phyloP scores from a whole-genome alignment of 129 eudicot genomes.

The Smallanthus sonchifolius region DNA sequence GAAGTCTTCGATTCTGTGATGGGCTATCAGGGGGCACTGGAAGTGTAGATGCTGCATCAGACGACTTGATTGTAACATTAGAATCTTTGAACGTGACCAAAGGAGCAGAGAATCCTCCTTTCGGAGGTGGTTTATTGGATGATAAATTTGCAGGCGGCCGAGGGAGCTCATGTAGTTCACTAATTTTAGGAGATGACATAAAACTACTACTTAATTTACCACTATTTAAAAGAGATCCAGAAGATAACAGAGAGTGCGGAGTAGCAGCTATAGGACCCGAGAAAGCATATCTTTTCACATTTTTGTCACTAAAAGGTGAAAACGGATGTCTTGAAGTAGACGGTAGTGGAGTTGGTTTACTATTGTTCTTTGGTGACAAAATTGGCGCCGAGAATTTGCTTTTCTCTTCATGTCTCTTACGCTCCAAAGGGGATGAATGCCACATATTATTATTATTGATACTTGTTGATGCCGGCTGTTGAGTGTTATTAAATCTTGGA shows the following conservation, averaged over 20 bases:
- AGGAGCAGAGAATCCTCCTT: slow-evolving; percentile 53
- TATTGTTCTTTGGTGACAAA: neutral
- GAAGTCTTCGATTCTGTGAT: slow-evolving; percentile 14
- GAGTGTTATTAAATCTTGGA: slow-evolving; percentile 27
- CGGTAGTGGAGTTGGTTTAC: slow-evolving; percentile 33
- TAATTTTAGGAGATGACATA: slow-evolving; percentile 66
- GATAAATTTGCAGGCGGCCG: slow-evolving; percentile 55
- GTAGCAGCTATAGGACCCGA: slow-evolving; percentile 34
- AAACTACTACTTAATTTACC: slow-evolving; percentile 29
- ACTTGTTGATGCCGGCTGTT: slow-evolving; percentile 31
- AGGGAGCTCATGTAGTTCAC: slow-evolving; percentile 90
- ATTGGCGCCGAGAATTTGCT: slow-evolving; percentile 41
- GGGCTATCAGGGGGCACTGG: slow-evolving; percentile 28
- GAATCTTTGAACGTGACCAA: slow-evolving; percentile 33
- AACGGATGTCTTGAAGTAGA: slow-evolving; percentile 23
- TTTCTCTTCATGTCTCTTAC: slow-evolving; percentile 38
- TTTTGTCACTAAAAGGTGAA: neutral
- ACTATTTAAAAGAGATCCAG: neutral
- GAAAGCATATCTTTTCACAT: slow-evolving; percentile 26
- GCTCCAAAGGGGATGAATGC: slow-evolving; percentile 62
- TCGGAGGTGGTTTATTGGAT: slow-evolving; percentile 24
- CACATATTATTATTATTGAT: slow-evolving; percentile 14
- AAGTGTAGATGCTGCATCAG: slow-evolving; percentile 29
- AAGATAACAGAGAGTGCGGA: slow-evolving; percentile 35
- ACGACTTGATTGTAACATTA: slow-evolving; percentile 21